Evolutionary conservation across 208 protist species (phyloP).

Genomic region (Crithidia sp.): DNA sequence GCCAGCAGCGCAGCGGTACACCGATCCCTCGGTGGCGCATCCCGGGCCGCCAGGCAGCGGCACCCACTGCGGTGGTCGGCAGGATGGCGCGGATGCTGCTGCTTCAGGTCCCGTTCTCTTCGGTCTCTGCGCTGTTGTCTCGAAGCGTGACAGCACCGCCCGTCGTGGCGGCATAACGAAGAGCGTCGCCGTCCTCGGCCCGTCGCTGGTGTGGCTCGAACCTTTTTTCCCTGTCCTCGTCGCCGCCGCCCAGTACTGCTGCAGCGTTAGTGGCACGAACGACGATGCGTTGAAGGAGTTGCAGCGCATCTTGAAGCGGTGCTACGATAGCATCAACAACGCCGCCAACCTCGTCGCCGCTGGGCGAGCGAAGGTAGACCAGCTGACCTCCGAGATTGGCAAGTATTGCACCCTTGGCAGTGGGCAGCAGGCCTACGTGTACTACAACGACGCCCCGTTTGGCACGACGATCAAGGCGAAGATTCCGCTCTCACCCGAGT

Average conservation of each 20-base stretch:
- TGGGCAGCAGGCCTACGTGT: slow-evolving; percentile 45
- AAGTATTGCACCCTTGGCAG: slow-evolving; percentile 41
- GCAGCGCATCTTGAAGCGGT: slow-evolving; percentile 54
- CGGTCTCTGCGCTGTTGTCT: slow-evolving; percentile 76
- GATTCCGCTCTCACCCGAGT: slow-evolving; percentile 56
- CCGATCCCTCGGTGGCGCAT: neutral
- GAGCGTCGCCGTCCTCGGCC: slow-evolving; percentile 71
- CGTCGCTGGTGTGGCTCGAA: slow-evolving; percentile 72
- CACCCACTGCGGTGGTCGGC: too few relatives aligned
- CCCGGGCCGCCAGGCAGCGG: neutral
- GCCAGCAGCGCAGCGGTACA: neutral
- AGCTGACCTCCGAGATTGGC: slow-evolving; percentile 42
- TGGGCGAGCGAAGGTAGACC: slow-evolving; percentile 29
- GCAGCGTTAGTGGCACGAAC: slow-evolving; percentile 60
- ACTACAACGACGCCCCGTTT: slow-evolving; percentile 53
- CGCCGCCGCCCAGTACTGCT: slow-evolving; percentile 72
- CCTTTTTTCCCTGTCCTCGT: slow-evolving; percentile 74
- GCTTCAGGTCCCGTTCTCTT: slow-evolving; percentile 40
- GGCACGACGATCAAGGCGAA: slow-evolving; percentile 45
- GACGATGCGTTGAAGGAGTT: slow-evolving; percentile 56
- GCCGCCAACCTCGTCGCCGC: slow-evolving; percentile 32
- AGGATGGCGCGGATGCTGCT: neutral
- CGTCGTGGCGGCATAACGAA: slow-evolving; percentile 84
- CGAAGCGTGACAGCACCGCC: slow-evolving; percentile 59
- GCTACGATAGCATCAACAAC: slow-evolving; percentile 59